Percentiles rank a stretch among this genome's conserved stretches.
Conservation (phyloP, 2,329 filamentous ascomycete genomes). For the Leptographium galeiforme region DNA sequence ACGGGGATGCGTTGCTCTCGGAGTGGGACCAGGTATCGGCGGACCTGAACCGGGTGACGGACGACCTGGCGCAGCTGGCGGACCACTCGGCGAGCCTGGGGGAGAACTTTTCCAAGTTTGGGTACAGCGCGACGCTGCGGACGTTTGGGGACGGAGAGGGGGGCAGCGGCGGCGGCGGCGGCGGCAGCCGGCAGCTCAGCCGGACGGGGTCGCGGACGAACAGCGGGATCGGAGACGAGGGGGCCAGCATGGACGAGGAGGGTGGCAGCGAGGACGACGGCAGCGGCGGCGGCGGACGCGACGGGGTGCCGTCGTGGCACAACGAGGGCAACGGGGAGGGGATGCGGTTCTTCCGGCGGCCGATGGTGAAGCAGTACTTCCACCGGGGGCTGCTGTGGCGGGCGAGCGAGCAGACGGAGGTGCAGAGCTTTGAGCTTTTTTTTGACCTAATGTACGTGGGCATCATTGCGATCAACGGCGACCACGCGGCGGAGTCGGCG, state of each 20-base stretch:
- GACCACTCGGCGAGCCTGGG: constrained; percentile 34
- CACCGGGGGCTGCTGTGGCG: constrained; percentile 52
- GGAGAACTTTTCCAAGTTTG: constrained; percentile 50
- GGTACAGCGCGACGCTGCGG: constrained; percentile 44
- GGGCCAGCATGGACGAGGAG: constrained; percentile 9
- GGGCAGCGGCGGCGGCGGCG: constrained; percentile 12
- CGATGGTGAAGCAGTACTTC: constrained; percentile 51
- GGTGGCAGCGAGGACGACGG: constrained; percentile 4
- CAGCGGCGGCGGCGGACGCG: background rate
- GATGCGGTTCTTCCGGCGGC: constrained; percentile 44
- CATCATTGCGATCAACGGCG: constrained; percentile 51
- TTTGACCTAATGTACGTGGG: constrained; percentile 51
- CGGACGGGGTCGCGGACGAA: background rate
- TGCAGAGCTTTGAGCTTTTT: constrained; percentile 51
- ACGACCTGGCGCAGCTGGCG: constrained; percentile 39
- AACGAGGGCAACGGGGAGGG: constrained; percentile 23
- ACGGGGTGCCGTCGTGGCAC: constrained; percentile 8
- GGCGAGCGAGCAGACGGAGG: constrained; percentile 42
- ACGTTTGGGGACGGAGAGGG: constrained; percentile 23
- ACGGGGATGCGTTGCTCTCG: constrained; percentile 33
- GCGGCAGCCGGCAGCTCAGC: background rate
- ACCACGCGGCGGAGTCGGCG: constrained; percentile 42
- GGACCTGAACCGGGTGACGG: constrained; percentile 37
- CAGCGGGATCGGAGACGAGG: constrained; percentile 13
- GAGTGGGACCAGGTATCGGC: constrained; percentile 42